Conservation (phyloP, 192 early-diverging fungal genomes). For the Pilaira anomala region DNA sequence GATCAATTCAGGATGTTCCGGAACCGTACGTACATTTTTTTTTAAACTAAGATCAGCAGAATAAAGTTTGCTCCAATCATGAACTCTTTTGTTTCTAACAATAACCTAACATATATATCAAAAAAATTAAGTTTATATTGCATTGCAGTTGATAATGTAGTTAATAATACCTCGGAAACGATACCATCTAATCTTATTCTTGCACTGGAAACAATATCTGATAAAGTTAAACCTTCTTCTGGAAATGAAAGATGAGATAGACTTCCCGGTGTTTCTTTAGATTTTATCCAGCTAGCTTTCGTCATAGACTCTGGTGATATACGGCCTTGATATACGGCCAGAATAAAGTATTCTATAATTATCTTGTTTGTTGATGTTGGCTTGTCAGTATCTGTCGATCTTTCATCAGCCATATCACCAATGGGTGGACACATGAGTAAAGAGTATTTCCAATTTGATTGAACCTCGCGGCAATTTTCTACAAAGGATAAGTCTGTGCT, state of each 20-base stretch:
- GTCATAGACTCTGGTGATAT: background rate
- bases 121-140: background rate
- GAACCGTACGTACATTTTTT: background rate
- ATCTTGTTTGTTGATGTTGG: background rate
- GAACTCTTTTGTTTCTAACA: constrained; percentile 10
- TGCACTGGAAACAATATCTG: constrained; percentile 12
- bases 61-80: constrained; percentile 28
- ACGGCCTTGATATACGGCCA: constrained; percentile 10
- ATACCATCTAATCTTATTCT: constrained; percentile 18
- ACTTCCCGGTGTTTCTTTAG: background rate
- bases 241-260: background rate
- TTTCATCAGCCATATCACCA: background rate
- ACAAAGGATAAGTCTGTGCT: constrained; percentile 11
- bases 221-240: constrained; percentile 8
- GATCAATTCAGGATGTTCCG: constrained; percentile 10
- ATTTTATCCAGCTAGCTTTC: constrained; percentile 3
- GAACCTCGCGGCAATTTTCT: background rate
- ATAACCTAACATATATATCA: constrained; percentile 18
- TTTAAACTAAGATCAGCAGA: background rate
- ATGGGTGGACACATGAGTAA: constrained; percentile 12
- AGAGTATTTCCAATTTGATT: constrained; percentile 11
- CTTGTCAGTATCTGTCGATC: background rate
- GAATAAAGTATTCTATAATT: constrained; percentile 17
- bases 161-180: constrained; percentile 13
- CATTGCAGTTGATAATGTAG: background rate